Evolutionary conservation across 2,329 filamentous ascomycete species (phyloP).

Genomic region (Nothopassalora personata): DNA sequence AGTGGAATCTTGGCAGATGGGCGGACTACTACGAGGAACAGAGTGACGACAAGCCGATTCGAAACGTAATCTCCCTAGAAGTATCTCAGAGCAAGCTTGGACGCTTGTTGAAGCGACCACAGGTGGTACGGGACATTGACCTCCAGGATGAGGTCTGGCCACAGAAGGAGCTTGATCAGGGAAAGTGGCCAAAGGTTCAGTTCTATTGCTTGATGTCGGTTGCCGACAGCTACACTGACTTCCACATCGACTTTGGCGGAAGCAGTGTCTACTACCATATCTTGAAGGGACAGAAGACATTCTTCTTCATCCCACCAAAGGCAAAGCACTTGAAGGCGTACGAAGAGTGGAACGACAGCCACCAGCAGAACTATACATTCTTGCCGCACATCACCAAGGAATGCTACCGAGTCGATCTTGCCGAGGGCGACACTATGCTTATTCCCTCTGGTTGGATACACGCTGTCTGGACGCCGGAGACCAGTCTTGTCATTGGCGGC

Average conservation of each 20-base stretch:
- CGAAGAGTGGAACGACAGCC: conserved; percentile 65
- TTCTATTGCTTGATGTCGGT: conserved; percentile 68
- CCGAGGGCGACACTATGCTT: conserved; percentile 63
- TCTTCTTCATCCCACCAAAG: conserved; percentile 66
- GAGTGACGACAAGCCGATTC: conserved; percentile 54
- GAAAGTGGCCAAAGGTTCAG: conserved; percentile 58
- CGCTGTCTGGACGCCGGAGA: conserved; percentile 64
- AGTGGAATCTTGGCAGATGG: conserved; percentile 62
- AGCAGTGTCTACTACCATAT: conserved; percentile 69
- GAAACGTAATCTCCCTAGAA: conserved; percentile 65
- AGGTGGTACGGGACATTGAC: conserved; percentile 60
- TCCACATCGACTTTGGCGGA: conserved; percentile 67
- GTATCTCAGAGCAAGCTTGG: conserved; percentile 61
- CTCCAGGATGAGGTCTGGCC: conserved; percentile 54
- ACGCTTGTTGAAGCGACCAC: conserved; percentile 56
- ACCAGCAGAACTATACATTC: conserved; percentile 61
- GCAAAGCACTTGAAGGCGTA: conserved; percentile 65
- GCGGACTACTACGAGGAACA: conserved; percentile 63
- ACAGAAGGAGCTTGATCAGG: conserved; percentile 47
- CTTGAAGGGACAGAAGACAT: conserved; percentile 62
- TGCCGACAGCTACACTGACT: conserved; percentile 65
- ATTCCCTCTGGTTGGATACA: conserved; percentile 70
- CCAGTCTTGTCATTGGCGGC: conserved; percentile 65
- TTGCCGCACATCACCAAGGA: conserved; percentile 60
- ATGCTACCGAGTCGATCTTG: conserved; percentile 61